Evolutionary conservation across 1,284 basidiomycete species (phyloP), one percentile per base, ranked within the genome.

Genomic region (Leccinum fallax): DNA sequence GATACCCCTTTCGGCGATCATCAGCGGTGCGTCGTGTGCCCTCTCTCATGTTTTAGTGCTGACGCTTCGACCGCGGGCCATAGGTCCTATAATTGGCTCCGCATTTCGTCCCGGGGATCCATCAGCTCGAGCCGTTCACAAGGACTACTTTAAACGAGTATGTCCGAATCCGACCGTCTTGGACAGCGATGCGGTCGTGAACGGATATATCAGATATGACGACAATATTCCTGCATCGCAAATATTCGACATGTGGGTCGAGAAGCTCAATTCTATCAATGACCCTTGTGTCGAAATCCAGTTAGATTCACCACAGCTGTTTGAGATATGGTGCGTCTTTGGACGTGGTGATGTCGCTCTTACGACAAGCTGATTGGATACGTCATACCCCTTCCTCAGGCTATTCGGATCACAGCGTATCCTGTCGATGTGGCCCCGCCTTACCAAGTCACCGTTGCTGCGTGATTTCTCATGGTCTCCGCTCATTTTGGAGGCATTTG

Each of bases 401-500:
- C 56, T 82, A 5, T 78, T 83, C 54, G 81, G 83, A 49, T 76
- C 77, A 5, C 46, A 66, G 5, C 74, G 79, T 11, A 70, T 84
- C 13, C 76, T 83, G 7, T 76, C 79, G 21, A 66, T 82, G 2
- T 81, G 81, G 76, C 77, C 79, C 0, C 66, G 71, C 2, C 69
- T 86, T 6, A 75, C 77, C 13, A 65, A 67, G 28, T 84, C 84
- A 1, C 82, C 83, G 0, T 69, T 83, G 11, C 68, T 85, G 13
- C 76, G 68, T n/a, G 60, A 79, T 40, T 83, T 82, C 67, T 72
- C 72, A 16, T 83, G 80, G 80, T 84, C 83, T 0, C 76, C 81
- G 0, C 76, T 83, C 10, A 69, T 85, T 61, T 67, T 78, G 30
- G 64, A 68, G 19, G 74, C 77, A 0, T 81, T 79, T 59, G 58